Evolutionary conservation across 1,139 yeast genomes (phyloP).

Genomic region (Chernovozyma sophiae-reginae): DNA sequence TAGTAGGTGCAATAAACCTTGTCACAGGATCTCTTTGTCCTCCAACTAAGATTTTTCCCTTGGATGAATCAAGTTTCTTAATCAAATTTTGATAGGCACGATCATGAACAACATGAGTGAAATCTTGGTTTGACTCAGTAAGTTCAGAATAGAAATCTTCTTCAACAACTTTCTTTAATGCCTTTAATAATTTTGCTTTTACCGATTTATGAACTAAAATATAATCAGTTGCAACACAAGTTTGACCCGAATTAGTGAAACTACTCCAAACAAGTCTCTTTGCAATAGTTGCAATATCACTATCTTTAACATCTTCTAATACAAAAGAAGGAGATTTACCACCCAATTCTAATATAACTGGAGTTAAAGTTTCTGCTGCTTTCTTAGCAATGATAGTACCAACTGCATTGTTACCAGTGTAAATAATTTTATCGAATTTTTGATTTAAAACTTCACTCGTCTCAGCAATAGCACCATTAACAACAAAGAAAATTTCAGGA

Average conservation of each 20-base stretch:
- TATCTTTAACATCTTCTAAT: slow-evolving; percentile 44
- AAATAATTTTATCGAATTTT: slow-evolving; percentile 77
- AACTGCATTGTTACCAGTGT: slow-evolving; percentile 77
- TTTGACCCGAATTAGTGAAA: slow-evolving; percentile 81
- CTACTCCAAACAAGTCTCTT: slow-evolving; percentile 75
- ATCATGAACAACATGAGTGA: slow-evolving; percentile 62
- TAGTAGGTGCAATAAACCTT: slow-evolving; percentile 69
- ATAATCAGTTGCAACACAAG: slow-evolving; percentile 88
- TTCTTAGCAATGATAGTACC: slow-evolving; percentile 76
- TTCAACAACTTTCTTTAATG: slow-evolving; percentile 39
- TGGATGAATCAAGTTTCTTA: slow-evolving; percentile 44
- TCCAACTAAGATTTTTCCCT: slow-evolving; percentile 58
- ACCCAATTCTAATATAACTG: slow-evolving; percentile 79
- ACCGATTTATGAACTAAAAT: slow-evolving; percentile 58
- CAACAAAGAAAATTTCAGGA: slow-evolving; percentile 53
- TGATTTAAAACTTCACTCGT: slow-evolving; percentile 62
- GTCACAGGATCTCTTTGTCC: slow-evolving; percentile 45
- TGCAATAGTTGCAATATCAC: slow-evolving; percentile 51
- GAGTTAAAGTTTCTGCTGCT: slow-evolving; percentile 83
- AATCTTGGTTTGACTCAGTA: slow-evolving; percentile 26
- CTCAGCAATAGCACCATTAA: slow-evolving; percentile 74
- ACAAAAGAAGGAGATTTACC: slow-evolving; percentile 89
- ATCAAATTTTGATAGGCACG: slow-evolving; percentile 53
- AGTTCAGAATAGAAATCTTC: slow-evolving; percentile 45
- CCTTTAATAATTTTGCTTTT: slow-evolving; percentile 49